Percentiles rank a stretch among this genome's conserved stretches.
These are phyloP conservation scores for Ceratonia siliqua DNA, from an alignment of 306 rosid species.

Conservation along the genomic window DNA sequence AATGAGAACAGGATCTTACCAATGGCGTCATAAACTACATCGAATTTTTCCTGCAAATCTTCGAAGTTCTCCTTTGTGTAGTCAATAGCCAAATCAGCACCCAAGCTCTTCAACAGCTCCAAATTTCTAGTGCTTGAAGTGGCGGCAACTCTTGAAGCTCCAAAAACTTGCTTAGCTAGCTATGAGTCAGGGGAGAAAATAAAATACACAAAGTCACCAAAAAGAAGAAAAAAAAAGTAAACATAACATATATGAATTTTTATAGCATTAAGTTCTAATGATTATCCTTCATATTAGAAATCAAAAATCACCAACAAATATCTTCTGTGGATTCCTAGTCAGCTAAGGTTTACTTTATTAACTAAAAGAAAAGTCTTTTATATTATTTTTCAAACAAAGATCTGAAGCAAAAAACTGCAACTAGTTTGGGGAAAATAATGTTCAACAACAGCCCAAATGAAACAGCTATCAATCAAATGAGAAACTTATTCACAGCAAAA, in stretches of 20 bases:
- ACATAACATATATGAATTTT: no score
- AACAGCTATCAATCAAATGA: background rate
- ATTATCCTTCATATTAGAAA: background rate
- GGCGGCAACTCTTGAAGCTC: constrained; percentile 90
- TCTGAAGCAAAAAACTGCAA: constrained; percentile 4
- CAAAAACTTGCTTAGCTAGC: constrained; percentile 92
- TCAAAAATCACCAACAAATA: constrained; percentile 1
- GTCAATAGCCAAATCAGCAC: constrained; percentile 88
- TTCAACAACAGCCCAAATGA: background rate
- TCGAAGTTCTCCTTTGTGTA: constrained; percentile 86
- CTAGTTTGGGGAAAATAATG: background rate
- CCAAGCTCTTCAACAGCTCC: constrained; percentile 80
- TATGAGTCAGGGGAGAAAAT: constrained; percentile 28
- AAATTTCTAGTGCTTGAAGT: constrained; percentile 80
- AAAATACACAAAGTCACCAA: background rate
- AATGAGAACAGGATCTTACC: constrained; percentile 49
- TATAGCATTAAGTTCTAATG: background rate
- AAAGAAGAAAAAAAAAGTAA: no score
- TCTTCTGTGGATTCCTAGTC: background rate
- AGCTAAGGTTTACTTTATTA: constrained; percentile 3
- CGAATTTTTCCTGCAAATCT: constrained; percentile 82
- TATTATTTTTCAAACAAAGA: background rate
- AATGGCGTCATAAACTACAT: constrained; percentile 85
- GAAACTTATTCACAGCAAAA: constrained; percentile 7
- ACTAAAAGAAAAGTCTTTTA: no score